phyloP scores from a whole-genome alignment of 768 basidiomycete genomes.

The Panus rudis region DNA sequence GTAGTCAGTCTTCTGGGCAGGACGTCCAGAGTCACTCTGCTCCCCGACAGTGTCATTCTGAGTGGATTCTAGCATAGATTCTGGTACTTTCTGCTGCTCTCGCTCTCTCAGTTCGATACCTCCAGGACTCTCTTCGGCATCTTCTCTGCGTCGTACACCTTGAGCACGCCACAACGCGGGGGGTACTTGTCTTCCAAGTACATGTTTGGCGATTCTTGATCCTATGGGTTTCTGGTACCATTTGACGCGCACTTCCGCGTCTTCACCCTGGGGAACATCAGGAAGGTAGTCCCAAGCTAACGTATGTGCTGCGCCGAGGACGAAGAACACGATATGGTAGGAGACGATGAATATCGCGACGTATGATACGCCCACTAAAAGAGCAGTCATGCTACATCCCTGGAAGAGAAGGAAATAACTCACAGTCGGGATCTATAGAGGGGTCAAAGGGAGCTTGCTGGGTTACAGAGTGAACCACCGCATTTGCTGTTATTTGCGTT shows the following conservation, averaged over 20 bases:
- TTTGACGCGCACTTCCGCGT: conserved; percentile 22
- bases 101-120: too few species aligned
- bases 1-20: too few species aligned
- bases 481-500: conserved; percentile 31
- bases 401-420: conserved; percentile 21
- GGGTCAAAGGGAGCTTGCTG: conserved; percentile 35
- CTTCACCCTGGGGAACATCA: conserved; percentile 26
- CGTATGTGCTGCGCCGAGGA: conserved; percentile 25
- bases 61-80: too few species aligned
- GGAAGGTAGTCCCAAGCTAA: conserved; percentile 29
- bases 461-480: conserved; percentile 38
- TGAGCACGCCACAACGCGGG: neutral
- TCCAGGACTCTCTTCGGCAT: too few species aligned
- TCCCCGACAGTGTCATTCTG: too few species aligned
- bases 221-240: conserved; percentile 30
- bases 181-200: conserved; percentile 6
- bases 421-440: conserved; percentile 29
- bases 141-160: neutral
- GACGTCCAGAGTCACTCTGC: too few species aligned
- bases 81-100: too few species aligned
- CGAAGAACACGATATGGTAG: conserved; percentile 36
- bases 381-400: neutral
- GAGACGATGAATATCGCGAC: conserved; percentile 37
- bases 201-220: conserved; percentile 15
- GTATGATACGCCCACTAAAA: conserved; percentile 24